phyloP scores from a whole-genome alignment of 768 basidiomycete genomes.

The Suillus decipiens region DNA sequence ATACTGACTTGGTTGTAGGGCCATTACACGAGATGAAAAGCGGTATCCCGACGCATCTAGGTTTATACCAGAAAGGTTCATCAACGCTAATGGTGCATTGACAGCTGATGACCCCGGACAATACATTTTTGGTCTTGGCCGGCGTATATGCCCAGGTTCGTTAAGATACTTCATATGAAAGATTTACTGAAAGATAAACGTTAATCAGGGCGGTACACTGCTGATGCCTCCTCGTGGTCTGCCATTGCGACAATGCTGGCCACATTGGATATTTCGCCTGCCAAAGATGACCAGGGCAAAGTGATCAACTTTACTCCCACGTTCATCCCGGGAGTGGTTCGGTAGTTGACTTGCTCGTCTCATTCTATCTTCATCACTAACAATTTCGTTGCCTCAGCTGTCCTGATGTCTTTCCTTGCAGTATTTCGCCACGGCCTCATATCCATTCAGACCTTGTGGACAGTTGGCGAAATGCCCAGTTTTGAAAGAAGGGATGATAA shows the following conservation, averaged over 20 bases:
- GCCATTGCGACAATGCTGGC: slow-evolving; percentile 21
- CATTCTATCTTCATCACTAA: background rate
- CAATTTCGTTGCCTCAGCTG: background rate
- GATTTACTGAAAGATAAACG: background rate
- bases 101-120: slow-evolving; percentile 13
- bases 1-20: slow-evolving; percentile 8
- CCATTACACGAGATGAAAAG: slow-evolving; percentile 16
- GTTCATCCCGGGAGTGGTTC: background rate
- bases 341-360: background rate
- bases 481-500: background rate
- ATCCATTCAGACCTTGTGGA: background rate
- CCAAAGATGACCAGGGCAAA: slow-evolving; percentile 9
- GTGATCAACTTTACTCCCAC: slow-evolving; percentile 6
- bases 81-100: slow-evolving; percentile 13
- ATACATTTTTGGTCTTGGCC: slow-evolving; percentile 14
- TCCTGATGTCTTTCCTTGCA: slow-evolving; percentile 2
- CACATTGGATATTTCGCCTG: slow-evolving; percentile 2
- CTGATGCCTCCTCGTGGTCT: slow-evolving; percentile 22
- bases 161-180: no score
- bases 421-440: background rate
- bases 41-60: slow-evolving; percentile 14
- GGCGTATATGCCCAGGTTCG: slow-evolving; percentile 11
- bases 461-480: background rate
- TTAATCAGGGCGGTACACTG: slow-evolving; percentile 23
- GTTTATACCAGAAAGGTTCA: slow-evolving; percentile 19